Conservation (phyloP, 352 stramenopile species). For the Globisporangium lucens region DNA sequence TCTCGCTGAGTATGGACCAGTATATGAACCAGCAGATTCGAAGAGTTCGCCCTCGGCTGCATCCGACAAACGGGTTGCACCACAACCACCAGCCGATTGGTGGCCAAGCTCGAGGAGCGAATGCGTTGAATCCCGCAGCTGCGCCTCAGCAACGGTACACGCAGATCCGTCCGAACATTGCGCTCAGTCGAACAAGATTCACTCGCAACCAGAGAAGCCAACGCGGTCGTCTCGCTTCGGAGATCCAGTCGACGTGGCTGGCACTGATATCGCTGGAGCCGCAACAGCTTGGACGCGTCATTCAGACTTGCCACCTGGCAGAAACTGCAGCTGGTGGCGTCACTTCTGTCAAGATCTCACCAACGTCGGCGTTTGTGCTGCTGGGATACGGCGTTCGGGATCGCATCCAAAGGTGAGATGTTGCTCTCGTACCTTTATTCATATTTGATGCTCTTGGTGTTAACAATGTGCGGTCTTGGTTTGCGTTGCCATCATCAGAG, state of each 20-base stretch:
- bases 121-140: constrained; percentile 16
- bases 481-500: constrained; percentile 23
- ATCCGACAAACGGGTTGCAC: constrained; percentile 24
- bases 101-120: constrained; percentile 24
- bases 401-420: constrained; percentile 70
- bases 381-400: constrained; percentile 85
- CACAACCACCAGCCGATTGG: constrained; percentile 25
- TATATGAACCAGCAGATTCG: constrained; percentile 85
- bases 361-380: constrained; percentile 81
- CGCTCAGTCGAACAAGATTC: constrained; percentile 72
- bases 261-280: constrained; percentile 80
- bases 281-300: constrained; percentile 68
- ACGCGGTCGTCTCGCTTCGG: constrained; percentile 62
- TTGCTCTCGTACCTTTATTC: background rate
- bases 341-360: constrained; percentile 89
- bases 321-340: constrained; percentile 81
- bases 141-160: constrained; percentile 63
- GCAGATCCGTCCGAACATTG: constrained; percentile 84
- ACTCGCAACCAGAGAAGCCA: constrained; percentile 73
- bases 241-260: constrained; percentile 86
- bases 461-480: constrained; percentile 7
- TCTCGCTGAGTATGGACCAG: constrained; percentile 70
- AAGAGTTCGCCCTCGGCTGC: constrained; percentile 64
- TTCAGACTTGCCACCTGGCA: constrained; percentile 81
- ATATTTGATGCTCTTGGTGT: constrained; percentile 5